Percentiles rank a stretch among this genome's conserved stretches.
These are phyloP conservation scores for Penicillium palitans DNA, from an alignment of 2,329 filamentous ascomycete species.

Conservation along the genomic window DNA sequence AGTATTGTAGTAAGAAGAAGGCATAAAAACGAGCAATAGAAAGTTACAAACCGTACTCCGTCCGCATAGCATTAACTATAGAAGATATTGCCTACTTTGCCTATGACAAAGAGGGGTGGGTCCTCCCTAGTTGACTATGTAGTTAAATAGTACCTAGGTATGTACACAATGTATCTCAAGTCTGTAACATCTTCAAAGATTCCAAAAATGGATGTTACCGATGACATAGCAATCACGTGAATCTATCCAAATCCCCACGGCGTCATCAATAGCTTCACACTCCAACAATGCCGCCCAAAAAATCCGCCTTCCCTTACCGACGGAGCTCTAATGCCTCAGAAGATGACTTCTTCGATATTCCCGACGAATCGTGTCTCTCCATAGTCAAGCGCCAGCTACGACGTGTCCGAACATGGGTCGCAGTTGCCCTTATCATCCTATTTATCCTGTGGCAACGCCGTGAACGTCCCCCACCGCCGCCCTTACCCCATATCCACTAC, in stretches of 20 bases:
- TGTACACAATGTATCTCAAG: too few relatives aligned
- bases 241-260: not conserved
- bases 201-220: not conserved
- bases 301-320: slow-evolving; percentile 26
- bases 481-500: slow-evolving; percentile 32
- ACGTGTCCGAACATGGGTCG: slow-evolving; percentile 33
- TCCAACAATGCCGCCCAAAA: slow-evolving; percentile 16
- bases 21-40: too few relatives aligned
- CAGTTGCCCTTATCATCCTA: slow-evolving; percentile 26
- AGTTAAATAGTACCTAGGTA: too few relatives aligned
- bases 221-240: slow-evolving; percentile 11
- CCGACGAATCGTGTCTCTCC: slow-evolving; percentile 32
- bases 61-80: too few relatives aligned
- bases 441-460: slow-evolving; percentile 30
- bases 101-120: not conserved
- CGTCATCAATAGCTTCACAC: slow-evolving; percentile 1
- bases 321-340: slow-evolving; percentile 35
- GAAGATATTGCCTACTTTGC: too few relatives aligned
- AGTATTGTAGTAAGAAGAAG: too few relatives aligned
- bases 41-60: too few relatives aligned
- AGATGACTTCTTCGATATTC: slow-evolving; percentile 39
- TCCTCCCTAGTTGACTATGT: too few relatives aligned
- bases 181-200: not conserved
- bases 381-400: slow-evolving; percentile 37
- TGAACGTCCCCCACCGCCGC: slow-evolving; percentile 19